These are phyloP conservation scores for Beauveria brongniartii DNA, from an alignment of 2,329 filamentous ascomycete genomes.

Conservation along the genomic window DNA sequence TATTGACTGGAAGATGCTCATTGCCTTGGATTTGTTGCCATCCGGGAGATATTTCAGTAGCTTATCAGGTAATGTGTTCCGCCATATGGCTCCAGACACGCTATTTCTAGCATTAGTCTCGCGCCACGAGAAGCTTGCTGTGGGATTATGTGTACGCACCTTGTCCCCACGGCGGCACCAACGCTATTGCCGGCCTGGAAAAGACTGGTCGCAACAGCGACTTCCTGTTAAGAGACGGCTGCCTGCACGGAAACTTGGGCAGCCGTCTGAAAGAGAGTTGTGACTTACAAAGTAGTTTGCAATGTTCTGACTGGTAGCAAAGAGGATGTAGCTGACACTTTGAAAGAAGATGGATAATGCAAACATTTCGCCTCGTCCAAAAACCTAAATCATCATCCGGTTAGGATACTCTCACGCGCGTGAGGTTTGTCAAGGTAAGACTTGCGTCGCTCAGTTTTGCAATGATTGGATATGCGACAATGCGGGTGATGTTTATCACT, in stretches of 20 bases:
- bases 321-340: conserved; percentile 43
- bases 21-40: conserved; percentile 13
- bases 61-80: conserved; percentile 20
- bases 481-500: conserved; percentile 37
- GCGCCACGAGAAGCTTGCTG: neutral
- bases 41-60: conserved; percentile 18
- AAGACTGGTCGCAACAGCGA: conserved; percentile 28
- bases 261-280: conserved; percentile 24
- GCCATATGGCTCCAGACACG: conserved; percentile 30
- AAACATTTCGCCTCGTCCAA: conserved; percentile 49
- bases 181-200: conserved; percentile 29
- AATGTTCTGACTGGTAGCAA: conserved; percentile 46
- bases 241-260: conserved; percentile 27
- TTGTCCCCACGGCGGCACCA: conserved; percentile 23
- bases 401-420: neutral
- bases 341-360: conserved; percentile 24
- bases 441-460: conserved; percentile 48
- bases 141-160: conserved; percentile 12
- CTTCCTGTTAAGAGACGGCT: conserved; percentile 24
- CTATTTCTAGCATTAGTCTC: conserved; percentile 10
- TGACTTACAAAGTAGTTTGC: conserved; percentile 39
- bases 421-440: neutral
- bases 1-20: conserved; percentile 19
- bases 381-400: conserved; percentile 26
- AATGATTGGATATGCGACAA: conserved; percentile 50